A percentile compares a stretch with the other conserved stretches of the same genome.
phyloP scores from a whole-genome alignment of 2,329 filamentous ascomycete species.

The Paraconiothyrium sp. region DNA sequence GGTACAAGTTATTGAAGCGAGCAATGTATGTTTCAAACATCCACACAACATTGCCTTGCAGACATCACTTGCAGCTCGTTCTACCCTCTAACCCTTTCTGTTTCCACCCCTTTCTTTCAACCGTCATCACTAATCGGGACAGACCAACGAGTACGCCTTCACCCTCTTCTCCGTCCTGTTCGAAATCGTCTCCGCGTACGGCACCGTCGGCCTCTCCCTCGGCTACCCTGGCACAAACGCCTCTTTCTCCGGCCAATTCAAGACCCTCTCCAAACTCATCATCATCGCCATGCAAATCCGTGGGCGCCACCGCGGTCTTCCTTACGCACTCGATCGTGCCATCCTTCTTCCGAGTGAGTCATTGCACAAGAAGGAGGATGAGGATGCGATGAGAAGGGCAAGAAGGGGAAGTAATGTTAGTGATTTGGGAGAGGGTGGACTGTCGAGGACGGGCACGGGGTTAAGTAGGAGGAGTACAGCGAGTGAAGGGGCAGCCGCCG shows the following conservation, averaged over 20 bases:
- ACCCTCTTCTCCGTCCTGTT: constrained; percentile 58
- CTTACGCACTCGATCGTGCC: constrained; percentile 74
- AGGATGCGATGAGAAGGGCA: constrained; percentile 58
- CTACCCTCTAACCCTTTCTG: background rate
- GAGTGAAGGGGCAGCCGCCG: constrained; percentile 13
- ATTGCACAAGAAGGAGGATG: constrained; percentile 68
- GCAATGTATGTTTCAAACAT: background rate
- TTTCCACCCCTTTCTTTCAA: background rate
- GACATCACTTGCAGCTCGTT: background rate
- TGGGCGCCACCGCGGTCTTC: constrained; percentile 71
- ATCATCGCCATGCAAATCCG: constrained; percentile 74
- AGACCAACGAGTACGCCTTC: constrained; percentile 61
- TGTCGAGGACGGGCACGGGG: constrained; percentile 34
- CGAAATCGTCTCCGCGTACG: constrained; percentile 60
- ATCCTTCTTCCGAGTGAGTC: constrained; percentile 73
- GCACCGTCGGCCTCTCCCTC: constrained; percentile 90
- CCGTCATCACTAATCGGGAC: background rate
- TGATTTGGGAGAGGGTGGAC: constrained; percentile 25
- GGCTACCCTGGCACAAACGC: constrained; percentile 81
- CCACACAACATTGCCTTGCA: background rate
- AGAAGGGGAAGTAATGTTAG: constrained; percentile 37
- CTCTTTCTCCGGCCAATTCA: constrained; percentile 85
- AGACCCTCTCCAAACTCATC: constrained; percentile 71
- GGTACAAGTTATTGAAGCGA: constrained; percentile 8
- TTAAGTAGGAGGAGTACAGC: constrained; percentile 20